Conservation (phyloP, 768 basidiomycete species). For the Rhodotorula diobovata region DNA sequence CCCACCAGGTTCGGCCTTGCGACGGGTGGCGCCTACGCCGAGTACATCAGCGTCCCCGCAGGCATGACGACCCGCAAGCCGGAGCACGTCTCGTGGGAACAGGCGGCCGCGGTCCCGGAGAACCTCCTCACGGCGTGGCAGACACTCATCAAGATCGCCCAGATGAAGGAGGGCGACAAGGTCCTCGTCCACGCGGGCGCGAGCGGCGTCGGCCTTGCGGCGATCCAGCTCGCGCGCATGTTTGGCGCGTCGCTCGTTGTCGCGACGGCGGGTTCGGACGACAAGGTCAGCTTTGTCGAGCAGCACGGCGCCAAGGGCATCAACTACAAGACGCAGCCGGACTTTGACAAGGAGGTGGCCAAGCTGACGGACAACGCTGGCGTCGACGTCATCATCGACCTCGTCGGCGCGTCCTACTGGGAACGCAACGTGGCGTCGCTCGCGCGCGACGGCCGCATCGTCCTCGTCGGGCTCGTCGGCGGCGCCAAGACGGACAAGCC, state of each 20-base stretch:
- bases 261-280: conserved; percentile 77
- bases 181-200: conserved; percentile 88
- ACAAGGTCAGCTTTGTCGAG: conserved; percentile 71
- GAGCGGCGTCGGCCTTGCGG: conserved; percentile 81
- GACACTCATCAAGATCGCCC: conserved; percentile 59
- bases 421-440: conserved; percentile 65
- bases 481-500: conserved; percentile 49
- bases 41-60: conserved; percentile 56
- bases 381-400: conserved; percentile 78
- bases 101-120: conserved; percentile 78
- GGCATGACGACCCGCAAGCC: conserved; percentile 73
- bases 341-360: conserved; percentile 66
- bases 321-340: conserved; percentile 78
- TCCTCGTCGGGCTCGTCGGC: conserved; percentile 61
- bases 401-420: conserved; percentile 64
- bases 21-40: conserved; percentile 42
- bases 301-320: conserved; percentile 56
- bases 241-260: conserved; percentile 72
- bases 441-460: conserved; percentile 71
- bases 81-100: conserved; percentile 65
- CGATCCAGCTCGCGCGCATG: conserved; percentile 75
- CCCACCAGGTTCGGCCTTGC: conserved; percentile 40
- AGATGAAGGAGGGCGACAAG: conserved; percentile 64
- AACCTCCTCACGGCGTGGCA: conserved; percentile 67
- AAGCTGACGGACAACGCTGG: conserved; percentile 52